These are phyloP conservation scores for Fonsecaea nubica DNA, from an alignment of 2,329 filamentous ascomycete genomes.

Conservation along the genomic window DNA sequence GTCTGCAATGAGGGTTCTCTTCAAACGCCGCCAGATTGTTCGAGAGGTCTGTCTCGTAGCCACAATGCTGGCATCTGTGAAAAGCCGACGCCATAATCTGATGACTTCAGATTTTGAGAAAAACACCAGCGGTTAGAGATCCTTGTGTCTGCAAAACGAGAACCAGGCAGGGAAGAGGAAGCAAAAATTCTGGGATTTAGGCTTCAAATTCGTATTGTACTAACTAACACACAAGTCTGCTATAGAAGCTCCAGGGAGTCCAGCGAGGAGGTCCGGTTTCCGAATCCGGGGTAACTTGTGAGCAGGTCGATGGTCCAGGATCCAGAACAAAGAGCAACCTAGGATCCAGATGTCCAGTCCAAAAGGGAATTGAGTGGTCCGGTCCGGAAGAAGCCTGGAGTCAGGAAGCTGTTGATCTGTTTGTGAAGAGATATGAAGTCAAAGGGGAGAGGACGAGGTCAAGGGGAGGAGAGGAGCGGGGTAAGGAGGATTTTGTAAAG, in stretches of 20 bases:
- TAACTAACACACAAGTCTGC: conserved; percentile 40
- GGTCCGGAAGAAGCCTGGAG: conserved; percentile 9
- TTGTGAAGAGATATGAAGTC: conserved; percentile 28
- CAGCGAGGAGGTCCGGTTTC: conserved; percentile 22
- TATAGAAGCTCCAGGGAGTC: conserved; percentile 38
- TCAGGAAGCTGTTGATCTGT: conserved; percentile 19
- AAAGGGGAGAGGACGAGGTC: conserved; percentile 21
- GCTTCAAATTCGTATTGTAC: conserved; percentile 40
- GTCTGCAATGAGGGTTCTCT: conserved; percentile 49
- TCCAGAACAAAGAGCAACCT: conserved; percentile 30
- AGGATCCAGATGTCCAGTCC: conserved; percentile 26
- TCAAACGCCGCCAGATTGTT: conserved; percentile 46
- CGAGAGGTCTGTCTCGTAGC: conserved; percentile 48
- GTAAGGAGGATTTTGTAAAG: conserved; percentile 28
- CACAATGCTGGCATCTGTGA: conserved; percentile 50
- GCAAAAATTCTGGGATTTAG: conserved; percentile 40
- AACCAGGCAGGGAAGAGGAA: conserved; percentile 33
- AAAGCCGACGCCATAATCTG: conserved; percentile 48
- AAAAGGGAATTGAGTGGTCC: conserved; percentile 10
- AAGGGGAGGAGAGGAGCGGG: conserved; percentile 29
- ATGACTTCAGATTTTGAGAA: conserved; percentile 22
- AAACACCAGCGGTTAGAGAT: conserved; percentile 33
- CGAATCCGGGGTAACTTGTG: conserved; percentile 27
- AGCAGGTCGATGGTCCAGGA: conserved; percentile 3
- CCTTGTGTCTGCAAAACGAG: conserved; percentile 34